These are phyloP conservation scores for Acanthamoeba healyi DNA, from an alignment of 208 protist species.

Conservation along the genomic window DNA sequence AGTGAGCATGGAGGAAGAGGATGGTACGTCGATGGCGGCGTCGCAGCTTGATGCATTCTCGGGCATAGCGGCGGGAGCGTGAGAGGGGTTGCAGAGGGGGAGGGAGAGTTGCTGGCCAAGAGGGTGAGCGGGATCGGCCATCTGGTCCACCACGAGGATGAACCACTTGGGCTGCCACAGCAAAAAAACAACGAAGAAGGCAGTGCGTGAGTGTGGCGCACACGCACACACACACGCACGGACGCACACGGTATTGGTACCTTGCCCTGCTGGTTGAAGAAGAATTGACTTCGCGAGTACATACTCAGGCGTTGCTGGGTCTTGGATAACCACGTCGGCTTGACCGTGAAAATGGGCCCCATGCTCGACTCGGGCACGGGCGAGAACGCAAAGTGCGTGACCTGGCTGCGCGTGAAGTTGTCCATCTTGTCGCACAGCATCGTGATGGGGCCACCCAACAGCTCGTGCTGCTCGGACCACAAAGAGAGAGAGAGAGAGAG, in stretches of 20 bases:
- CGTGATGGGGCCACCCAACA: not conserved
- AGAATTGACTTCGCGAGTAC: not conserved
- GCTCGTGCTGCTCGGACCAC: not conserved
- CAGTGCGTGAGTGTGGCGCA: not conserved
- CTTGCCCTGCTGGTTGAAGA: not conserved
- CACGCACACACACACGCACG: not conserved
- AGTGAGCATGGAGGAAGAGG: no score
- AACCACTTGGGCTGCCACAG: slow-evolving; percentile 29
- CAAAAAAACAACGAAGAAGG: not conserved
- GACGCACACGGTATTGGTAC: no score
- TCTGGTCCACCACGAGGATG: not conserved
- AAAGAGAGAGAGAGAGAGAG: not conserved
- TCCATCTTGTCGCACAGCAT: not conserved
- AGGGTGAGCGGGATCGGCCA: not conserved
- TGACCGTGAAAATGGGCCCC: not conserved
- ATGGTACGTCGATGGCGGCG: no score
- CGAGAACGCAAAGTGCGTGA: not conserved
- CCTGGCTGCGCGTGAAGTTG: not conserved
- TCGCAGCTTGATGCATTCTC: no score
- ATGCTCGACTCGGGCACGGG: not conserved
- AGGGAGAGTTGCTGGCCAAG: no score
- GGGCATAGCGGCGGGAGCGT: no score
- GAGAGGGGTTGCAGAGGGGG: no score
- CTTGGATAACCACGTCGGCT: not conserved
- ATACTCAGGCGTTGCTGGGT: not conserved